Evolutionary conservation across 768 basidiomycete species (phyloP).

Genomic region (Russula compacta): DNA sequence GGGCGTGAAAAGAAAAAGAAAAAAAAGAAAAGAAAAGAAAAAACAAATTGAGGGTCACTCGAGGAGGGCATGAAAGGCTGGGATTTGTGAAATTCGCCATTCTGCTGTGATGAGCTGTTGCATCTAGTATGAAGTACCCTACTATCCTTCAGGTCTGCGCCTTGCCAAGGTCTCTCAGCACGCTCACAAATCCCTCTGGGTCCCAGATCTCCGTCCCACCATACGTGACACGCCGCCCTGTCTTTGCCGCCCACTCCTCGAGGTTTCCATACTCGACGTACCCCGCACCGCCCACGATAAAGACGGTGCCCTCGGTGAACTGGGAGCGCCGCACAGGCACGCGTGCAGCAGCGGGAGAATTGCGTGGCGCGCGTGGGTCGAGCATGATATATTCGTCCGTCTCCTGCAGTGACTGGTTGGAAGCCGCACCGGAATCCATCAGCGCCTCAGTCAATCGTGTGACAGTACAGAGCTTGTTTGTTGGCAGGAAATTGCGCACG

Average conservation of each 20-base stretch:
- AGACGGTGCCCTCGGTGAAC: constrained; percentile 83
- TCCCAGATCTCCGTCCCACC: constrained; percentile 94
- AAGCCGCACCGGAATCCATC: constrained; percentile 93
- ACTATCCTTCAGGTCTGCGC: constrained; percentile 21
- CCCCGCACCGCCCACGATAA: constrained; percentile 92
- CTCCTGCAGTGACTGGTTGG: constrained; percentile 68
- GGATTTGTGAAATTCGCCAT: neutral
- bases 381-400: constrained; percentile 49
- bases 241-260: constrained; percentile 81
- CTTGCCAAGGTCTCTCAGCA: constrained; percentile 59
- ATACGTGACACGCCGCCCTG: constrained; percentile 82
- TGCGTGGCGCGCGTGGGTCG: constrained; percentile 32
- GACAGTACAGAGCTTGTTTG: constrained; percentile 85
- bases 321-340: constrained; percentile 53
- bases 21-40: too few relatives aligned
- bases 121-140: neutral
- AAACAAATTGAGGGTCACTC: too few relatives aligned
- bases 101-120: neutral
- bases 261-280: constrained; percentile 98
- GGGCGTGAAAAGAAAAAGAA: too few relatives aligned
- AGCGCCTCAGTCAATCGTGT: constrained; percentile 92
- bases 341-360: constrained; percentile 24
- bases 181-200: constrained; percentile 73
- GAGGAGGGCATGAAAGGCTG: too few relatives aligned
- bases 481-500: constrained; percentile 95